Evolutionary conservation across 2,329 filamentous ascomycete genomes (phyloP).

Genomic region (Hymenoscyphus occultus): DNA sequence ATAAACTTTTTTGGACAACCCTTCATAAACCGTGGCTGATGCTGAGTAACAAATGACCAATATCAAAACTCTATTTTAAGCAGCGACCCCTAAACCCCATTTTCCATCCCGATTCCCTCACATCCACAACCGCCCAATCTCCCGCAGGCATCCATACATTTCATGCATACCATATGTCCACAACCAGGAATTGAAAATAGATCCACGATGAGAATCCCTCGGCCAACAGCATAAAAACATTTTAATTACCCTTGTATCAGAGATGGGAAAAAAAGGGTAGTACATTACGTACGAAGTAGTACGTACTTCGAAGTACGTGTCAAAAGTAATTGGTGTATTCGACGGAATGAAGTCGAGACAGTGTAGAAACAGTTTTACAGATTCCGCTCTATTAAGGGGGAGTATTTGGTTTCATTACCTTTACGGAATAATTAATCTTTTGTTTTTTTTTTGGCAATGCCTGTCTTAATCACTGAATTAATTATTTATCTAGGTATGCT

Average conservation of each 20-base stretch:
- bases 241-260: neutral
- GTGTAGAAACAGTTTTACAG: too few relatives aligned
- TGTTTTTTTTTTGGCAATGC: too few relatives aligned
- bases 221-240: neutral
- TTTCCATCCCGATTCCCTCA: neutral
- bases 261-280: neutral
- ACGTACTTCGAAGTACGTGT: too few relatives aligned
- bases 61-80: neutral
- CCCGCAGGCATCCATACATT: slow-evolving; percentile 1
- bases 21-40: neutral
- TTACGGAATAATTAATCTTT: too few relatives aligned
- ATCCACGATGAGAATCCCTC: neutral
- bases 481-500: too few relatives aligned
- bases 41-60: neutral
- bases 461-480: too few relatives aligned
- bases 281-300: too few relatives aligned
- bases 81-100: neutral
- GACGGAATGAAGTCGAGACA: too few relatives aligned
- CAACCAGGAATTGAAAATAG: neutral
- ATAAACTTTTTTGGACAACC: neutral
- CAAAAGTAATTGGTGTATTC: too few relatives aligned
- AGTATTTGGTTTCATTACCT: too few relatives aligned
- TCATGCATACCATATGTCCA: neutral
- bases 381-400: too few relatives aligned
- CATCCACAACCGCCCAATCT: neutral